A percentile compares a stretch with the other conserved stretches of the same genome.
Conservation (phyloP, 1,284 basidiomycete species). For the Ceratobasidium sp. region DNA sequence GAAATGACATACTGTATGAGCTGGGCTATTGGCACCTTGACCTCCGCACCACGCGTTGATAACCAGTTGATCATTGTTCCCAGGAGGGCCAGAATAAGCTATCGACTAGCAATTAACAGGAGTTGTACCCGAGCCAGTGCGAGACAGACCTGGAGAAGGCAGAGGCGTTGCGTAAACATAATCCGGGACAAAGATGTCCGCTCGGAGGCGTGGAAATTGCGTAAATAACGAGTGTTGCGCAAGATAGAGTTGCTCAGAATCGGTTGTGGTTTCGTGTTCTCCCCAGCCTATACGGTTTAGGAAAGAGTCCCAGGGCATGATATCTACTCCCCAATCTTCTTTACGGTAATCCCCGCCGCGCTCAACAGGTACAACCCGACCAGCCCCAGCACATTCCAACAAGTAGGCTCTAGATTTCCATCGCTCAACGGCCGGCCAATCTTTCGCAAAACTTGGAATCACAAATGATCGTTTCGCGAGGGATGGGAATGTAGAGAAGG, state of each 20-base stretch:
- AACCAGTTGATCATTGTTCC: conserved; percentile 71
- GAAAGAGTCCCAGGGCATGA: conserved; percentile 83
- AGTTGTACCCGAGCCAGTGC: conserved; percentile 51
- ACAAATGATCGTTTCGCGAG: conserved; percentile 71
- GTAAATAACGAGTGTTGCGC: conserved; percentile 88
- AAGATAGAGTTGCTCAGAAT: conserved; percentile 69
- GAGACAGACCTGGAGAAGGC: neutral
- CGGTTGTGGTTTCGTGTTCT: conserved; percentile 14
- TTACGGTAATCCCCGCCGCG: conserved; percentile 84
- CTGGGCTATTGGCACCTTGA: conserved; percentile 76
- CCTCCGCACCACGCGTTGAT: conserved; percentile 93
- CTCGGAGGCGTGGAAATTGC: conserved; percentile 81
- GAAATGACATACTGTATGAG: conserved; percentile 78
- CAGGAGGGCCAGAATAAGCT: conserved; percentile 58
- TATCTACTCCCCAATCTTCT: conserved; percentile 80
- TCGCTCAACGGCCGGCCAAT: conserved; percentile 75
- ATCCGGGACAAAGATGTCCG: conserved; percentile 84
- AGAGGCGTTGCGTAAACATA: conserved; percentile 79
- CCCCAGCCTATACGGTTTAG: conserved; percentile 59
- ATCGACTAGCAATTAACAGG: conserved; percentile 56
- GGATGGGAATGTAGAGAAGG: conserved; percentile 61
- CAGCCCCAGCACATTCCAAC: conserved; percentile 69
- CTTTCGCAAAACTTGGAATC: conserved; percentile 63
- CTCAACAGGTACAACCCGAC: conserved; percentile 89
- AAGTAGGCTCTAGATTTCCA: conserved; percentile 80